phyloP scores from a whole-genome alignment of 108 stramenopile genomes.

The Schizochytrium sp. region DNA sequence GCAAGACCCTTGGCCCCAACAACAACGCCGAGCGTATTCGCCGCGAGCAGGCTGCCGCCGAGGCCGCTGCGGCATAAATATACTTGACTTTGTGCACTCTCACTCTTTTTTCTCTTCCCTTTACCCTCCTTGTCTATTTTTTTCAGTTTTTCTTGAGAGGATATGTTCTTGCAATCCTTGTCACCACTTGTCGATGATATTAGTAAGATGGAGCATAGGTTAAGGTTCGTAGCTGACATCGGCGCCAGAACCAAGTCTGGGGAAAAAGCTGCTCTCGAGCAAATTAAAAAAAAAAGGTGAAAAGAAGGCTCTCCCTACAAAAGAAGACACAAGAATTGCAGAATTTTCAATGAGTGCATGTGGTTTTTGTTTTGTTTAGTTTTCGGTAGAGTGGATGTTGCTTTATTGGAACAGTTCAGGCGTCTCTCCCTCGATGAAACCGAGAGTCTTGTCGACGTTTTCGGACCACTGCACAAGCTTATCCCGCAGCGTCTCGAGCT shows the following conservation, averaged over 20 bases:
- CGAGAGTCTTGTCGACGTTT: conserved; percentile 32
- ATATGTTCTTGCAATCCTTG: no score
- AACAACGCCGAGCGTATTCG: conserved; percentile 66
- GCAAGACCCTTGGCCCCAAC: conserved; percentile 96
- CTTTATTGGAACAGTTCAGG: conserved; percentile 42
- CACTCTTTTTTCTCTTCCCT: not conserved
- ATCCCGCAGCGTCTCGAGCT: conserved; percentile 63
- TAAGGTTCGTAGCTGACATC: not conserved
- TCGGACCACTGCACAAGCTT: conserved; percentile 57
- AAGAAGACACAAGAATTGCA: no score
- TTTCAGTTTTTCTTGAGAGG: no score
- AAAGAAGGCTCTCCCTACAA: no score
- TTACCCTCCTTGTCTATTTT: not conserved
- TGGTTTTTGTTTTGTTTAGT: no score
- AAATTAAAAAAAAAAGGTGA: no score
- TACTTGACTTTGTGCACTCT: not conserved
- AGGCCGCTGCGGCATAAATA: not conserved
- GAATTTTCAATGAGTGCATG: no score
- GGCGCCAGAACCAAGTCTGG: not conserved
- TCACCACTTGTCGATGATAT: no score
- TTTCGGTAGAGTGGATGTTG: no score
- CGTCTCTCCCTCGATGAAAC: conserved; percentile 46
- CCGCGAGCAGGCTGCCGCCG: conserved; percentile 15
- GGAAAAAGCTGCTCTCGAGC: no score
- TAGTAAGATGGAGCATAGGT: no score